Base-by-base conservation (phyloP, 345 rosid genomes). In the Carallia brachiata region DNA sequence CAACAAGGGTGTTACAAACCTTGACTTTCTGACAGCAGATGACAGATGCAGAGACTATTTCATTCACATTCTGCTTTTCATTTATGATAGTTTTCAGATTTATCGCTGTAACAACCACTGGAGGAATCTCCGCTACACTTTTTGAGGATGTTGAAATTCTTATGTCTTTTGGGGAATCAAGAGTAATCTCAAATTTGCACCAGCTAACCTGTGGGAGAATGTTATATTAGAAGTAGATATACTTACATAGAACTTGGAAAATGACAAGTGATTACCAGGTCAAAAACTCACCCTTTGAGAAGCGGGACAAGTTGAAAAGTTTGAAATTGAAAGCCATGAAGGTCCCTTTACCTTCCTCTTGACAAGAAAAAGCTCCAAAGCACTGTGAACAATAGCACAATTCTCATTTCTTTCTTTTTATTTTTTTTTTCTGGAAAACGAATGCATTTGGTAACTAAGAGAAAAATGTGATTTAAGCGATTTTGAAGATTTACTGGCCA, bases 341-440 rank as follows among this genome's bases (percentile, higher is more conserved):
- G 99, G 97, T 70, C 98, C 99, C 78, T 82, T 90, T 54, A 92
- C 79, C 79, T 88, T 92, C 83, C 97, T 89, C 73, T 90, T 95
- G 58, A 95, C 81, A 70, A 95, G 92, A 75, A 95, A 87, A 78
- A 85, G 99, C 80, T 95, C 99, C 84, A 95, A 82, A 62, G 97
- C 98, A 82, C 99, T 95, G 96, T 80, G 85, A 10, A 75, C 72
- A 36, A 63, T 36, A 63, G 67, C 16, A 72, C 16, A 27, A 50
- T 81, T 53, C 62, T 19, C 44, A 32, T 16, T 16, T 15, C 36
- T 52, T 72, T 6, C 23, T 58, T 67, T 23, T 23, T 23, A 23
- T 23, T 23, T 23, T 23, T 23, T 23, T 19, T 23, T 30, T 28
- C 36, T 16, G 37, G 39, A 23, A 57, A 57, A 27, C 16, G 32